A percentile compares a stretch with the other conserved stretches of the same genome.
Evolutionary conservation across 2,329 filamentous ascomycete genomes (phyloP).

Genomic region (Paraphaeosphaeria sporulosa): DNA sequence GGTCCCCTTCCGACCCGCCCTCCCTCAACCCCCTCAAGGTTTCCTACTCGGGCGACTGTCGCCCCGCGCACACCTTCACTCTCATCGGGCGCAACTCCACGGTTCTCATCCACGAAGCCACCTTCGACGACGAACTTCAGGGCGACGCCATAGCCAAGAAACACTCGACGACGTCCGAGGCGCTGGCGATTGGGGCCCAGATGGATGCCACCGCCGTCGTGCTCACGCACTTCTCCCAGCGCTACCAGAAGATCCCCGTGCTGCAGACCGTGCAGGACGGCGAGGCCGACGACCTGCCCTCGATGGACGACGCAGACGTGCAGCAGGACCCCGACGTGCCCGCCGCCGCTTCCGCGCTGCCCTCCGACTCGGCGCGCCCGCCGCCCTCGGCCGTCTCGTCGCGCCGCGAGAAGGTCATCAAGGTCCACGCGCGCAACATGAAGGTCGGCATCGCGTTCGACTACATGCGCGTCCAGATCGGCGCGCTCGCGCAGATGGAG

Average conservation of each 20-base stretch:
- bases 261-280: constrained; percentile 51
- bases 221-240: constrained; percentile 93
- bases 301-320: constrained; percentile 20
- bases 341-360: constrained; percentile 19
- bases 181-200: constrained; percentile 74
- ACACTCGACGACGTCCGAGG: constrained; percentile 88
- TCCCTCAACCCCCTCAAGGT: constrained; percentile 73
- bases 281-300: constrained; percentile 35
- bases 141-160: constrained; percentile 86
- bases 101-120: constrained; percentile 92
- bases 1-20: constrained; percentile 36
- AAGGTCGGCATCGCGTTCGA: constrained; percentile 79
- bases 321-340: constrained; percentile 35
- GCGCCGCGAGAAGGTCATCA: constrained; percentile 43
- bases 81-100: constrained; percentile 76
- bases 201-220: constrained; percentile 85
- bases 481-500: constrained; percentile 73
- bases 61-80: constrained; percentile 72
- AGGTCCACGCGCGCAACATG: constrained; percentile 58
- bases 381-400: constrained; percentile 15
- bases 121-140: constrained; percentile 85
- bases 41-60: constrained; percentile 93
- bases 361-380: constrained; percentile 14
- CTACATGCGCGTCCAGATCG: constrained; percentile 76
- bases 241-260: constrained; percentile 79